These are phyloP conservation scores for Claviceps lovelessii DNA, from an alignment of 2,329 filamentous ascomycete species.

Conservation along the genomic window DNA sequence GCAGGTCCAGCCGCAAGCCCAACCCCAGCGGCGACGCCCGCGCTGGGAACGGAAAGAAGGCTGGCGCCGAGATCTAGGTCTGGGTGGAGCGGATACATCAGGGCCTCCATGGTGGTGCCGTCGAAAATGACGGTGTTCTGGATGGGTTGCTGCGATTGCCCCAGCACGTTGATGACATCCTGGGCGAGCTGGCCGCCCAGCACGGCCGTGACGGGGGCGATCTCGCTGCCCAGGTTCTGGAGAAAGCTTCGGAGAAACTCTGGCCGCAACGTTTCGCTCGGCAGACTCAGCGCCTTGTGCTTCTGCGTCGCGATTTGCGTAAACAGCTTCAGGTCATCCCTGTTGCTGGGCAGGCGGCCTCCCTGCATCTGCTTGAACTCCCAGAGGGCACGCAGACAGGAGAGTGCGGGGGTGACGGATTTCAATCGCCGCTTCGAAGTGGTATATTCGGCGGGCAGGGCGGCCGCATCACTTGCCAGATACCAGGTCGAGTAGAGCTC, in stretches of 20 bases:
- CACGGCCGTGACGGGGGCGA: constrained; percentile 77
- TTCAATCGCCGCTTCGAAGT: constrained; percentile 54
- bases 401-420: constrained; percentile 70
- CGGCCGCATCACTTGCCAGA: constrained; percentile 64
- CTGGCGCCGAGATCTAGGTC: constrained; percentile 38
- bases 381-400: constrained; percentile 81
- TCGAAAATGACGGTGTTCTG: constrained; percentile 93
- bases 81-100: constrained; percentile 71
- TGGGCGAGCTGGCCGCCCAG: constrained; percentile 84
- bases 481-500: constrained; percentile 82
- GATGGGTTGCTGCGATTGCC: constrained; percentile 80
- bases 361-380: constrained; percentile 49
- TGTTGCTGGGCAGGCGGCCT: constrained; percentile 39
- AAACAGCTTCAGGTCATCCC: constrained; percentile 59
- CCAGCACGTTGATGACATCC: constrained; percentile 92
- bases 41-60: constrained; percentile 23
- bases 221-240: constrained; percentile 70
- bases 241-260: constrained; percentile 73
- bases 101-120: constrained; percentile 63
- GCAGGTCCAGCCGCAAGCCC: neutral
- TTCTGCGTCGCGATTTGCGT: constrained; percentile 64
- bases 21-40: neutral
- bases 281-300: constrained; percentile 59
- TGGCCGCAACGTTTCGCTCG: constrained; percentile 49
- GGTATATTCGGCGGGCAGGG: constrained; percentile 52